Base-by-base conservation (phyloP, 2,329 filamentous ascomycete genomes). In the Didymella lethalis region DNA sequence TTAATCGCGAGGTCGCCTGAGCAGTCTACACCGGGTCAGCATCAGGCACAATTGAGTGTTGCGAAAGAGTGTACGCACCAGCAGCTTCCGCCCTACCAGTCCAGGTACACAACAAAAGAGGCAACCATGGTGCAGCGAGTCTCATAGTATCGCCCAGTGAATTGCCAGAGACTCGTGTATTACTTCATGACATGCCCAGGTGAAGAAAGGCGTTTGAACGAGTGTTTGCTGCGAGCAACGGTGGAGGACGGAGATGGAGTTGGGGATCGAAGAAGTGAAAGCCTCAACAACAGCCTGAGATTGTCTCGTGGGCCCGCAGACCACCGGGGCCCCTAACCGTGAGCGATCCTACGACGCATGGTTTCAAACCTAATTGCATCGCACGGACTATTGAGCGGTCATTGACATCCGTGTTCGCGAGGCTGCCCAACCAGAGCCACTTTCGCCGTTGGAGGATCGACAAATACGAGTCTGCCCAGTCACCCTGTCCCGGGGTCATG, bases 21-120 rank as follows among this genome's bases (percentile, higher is more conserved):
- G 53, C 68, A 71, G 28, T 66, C 68, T 69, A 48, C 28, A 8
- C 14, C 4, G 40, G n/a, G 45, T 59, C n/a, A 59, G 34, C 16
- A 54, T 36, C n/a, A 5, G 23, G 38, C 14, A 38, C 2, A 11
- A 7, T 11, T 2, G 28, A 47, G n/a, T 26, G 38, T 59, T 20
- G 50, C 40, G 23, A 20, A 32, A 46, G 23, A 23, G 31, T 29
- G n/a, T 20, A 52, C 56, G 5, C 43, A 59, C 56, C 56, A 28
- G 41, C 34, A 29, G 56, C 56, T 31, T 41, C 40, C 10, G 23
- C 41, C n/a, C 56, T 49, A 49, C 40, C 46, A 29, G 25, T 26
- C 50, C 56, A 59, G 23, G 18, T 50, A 18, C 32, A 59, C n/a
- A 59, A 26, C 20, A 54, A 38, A 14, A 54, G 46, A 29, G 56